Evolutionary conservation across 257 asterid genomes (phyloP), one percentile per base, ranked within the genome.

Genomic region (Striga asiatica): DNA sequence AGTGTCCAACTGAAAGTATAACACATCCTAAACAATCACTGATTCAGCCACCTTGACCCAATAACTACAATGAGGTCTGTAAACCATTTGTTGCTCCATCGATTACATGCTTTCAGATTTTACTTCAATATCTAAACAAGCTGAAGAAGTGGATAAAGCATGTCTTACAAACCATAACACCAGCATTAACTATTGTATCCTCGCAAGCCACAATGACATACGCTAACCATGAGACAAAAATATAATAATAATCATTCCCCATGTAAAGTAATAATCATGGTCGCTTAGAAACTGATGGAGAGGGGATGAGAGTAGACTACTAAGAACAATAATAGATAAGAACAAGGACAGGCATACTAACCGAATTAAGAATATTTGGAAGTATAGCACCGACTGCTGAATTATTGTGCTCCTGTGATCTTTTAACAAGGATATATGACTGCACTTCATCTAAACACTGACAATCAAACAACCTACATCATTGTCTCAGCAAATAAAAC

Each of bases 381-480:
- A 62, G 76, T 18, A 47, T 18, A 45, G 72, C 66, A 60, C 63
- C 64, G 50, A 39, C 60, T 43, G 71, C 55, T 14, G 71, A 62
- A 57, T 58, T 50, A 23, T 62, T 69, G 43, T 56, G 71, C 71
- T 76, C 76, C 46, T 61, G 63, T 22, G 85, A 70, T 83, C 98
- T 84, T 65, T 78, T 56, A 28, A 78, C 93, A 53, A 92, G 73
- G 53, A 92, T 76, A 69, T 82, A 92, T 9, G 98, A 78, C 54
- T 92, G 98, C 71, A 92, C 93, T 78, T 92, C 98, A 71, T 92
- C 96, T 68, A 92, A 74, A 58, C 78, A 69, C 98, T 91, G 80
- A 62, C 53, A 72, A 47, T 58, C 19, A 67, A 12, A 24, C 62
- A 31, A 62, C 25, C 29, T 50, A 54, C 25, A 50, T 50, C 58